Evolutionary conservation across 352 stramenopile species (phyloP).

Genomic region (Pythium vanterpoolii): DNA sequence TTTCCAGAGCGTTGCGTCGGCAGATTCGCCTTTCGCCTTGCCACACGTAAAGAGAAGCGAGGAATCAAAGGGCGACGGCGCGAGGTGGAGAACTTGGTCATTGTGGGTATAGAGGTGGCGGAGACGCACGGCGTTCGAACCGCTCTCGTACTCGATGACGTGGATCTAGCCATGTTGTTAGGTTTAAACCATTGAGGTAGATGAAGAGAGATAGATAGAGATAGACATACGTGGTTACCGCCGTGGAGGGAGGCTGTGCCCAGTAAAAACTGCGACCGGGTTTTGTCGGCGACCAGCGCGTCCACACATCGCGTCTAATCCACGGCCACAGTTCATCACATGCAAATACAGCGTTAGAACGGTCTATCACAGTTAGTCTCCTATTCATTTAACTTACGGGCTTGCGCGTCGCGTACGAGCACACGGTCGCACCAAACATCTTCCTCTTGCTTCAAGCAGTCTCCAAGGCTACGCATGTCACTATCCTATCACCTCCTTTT

Average conservation of each 20-base stretch:
- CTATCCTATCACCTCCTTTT: not conserved
- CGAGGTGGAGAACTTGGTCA: conserved; percentile 47
- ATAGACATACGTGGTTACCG: conserved; percentile 50
- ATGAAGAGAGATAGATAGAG: not conserved
- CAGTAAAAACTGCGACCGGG: conserved; percentile 59
- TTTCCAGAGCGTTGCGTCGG: conserved; percentile 47
- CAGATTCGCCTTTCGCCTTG: conserved; percentile 34
- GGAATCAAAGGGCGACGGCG: conserved; percentile 43
- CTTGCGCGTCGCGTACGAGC: conserved; percentile 25
- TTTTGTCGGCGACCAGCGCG: conserved; percentile 59
- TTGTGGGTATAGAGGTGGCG: conserved; percentile 39
- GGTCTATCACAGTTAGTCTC: not conserved
- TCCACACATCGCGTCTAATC: conserved; percentile 63
- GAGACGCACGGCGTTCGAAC: conserved; percentile 34
- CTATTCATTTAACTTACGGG: not conserved
- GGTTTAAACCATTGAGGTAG: no score
- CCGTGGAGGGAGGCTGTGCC: conserved; percentile 63
- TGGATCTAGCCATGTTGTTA: conserved; percentile 38
- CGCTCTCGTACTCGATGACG: conserved; percentile 55
- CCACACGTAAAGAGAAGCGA: conserved; percentile 54
- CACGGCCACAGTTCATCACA: not conserved
- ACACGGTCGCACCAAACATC: conserved; percentile 24
- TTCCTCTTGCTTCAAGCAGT: not conserved
- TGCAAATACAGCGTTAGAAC: not conserved
- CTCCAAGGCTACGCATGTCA: not conserved